phyloP scores from a whole-genome alignment of 2,329 filamentous ascomycete species.

The Acrodontium crateriforme region DNA sequence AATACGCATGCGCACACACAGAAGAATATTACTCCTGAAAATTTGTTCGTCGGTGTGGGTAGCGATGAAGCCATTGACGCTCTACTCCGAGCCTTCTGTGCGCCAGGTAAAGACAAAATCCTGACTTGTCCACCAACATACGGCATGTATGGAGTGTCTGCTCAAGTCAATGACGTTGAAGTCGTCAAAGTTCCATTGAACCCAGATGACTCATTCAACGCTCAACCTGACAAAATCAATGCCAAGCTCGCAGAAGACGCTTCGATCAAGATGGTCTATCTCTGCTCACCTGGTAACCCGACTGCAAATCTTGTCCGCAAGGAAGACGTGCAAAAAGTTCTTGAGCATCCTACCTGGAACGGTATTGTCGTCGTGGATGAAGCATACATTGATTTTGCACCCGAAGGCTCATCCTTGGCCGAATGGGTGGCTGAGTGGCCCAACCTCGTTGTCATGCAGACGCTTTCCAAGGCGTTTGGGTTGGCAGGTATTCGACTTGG shows the following conservation, averaged over 20 bases:
- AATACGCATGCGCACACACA: conserved; percentile 72
- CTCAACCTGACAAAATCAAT: conserved; percentile 58
- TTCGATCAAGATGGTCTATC: conserved; percentile 74
- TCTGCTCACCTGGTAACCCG: conserved; percentile 92
- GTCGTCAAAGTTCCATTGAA: conserved; percentile 78
- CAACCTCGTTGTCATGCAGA: conserved; percentile 96
- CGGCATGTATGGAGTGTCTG: conserved; percentile 94
- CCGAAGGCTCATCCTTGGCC: conserved; percentile 64
- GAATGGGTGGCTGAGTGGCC: conserved; percentile 88
- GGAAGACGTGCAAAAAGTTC: conserved; percentile 54
- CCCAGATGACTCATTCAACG: conserved; percentile 54
- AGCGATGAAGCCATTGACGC: conserved; percentile 96
- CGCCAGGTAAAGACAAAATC: conserved; percentile 75
- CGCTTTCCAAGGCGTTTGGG: conserved; percentile 93
- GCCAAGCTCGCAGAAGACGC: conserved; percentile 48
- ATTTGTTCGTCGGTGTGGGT: conserved; percentile 89
- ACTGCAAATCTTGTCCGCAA: conserved; percentile 70
- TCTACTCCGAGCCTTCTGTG: conserved; percentile 83
- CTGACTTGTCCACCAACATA: conserved; percentile 94
- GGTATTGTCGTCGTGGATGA: conserved; percentile 88
- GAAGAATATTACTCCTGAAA: conserved; percentile 58
- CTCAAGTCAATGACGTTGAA: conserved; percentile 81
- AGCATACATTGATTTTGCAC: conserved; percentile 91
- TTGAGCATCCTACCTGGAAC: conserved; percentile 87
- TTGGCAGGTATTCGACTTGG: conserved; percentile 87